These are phyloP conservation scores for Malbranchea zuffiana DNA, from an alignment of 2,329 filamentous ascomycete species.

Conservation along the genomic window DNA sequence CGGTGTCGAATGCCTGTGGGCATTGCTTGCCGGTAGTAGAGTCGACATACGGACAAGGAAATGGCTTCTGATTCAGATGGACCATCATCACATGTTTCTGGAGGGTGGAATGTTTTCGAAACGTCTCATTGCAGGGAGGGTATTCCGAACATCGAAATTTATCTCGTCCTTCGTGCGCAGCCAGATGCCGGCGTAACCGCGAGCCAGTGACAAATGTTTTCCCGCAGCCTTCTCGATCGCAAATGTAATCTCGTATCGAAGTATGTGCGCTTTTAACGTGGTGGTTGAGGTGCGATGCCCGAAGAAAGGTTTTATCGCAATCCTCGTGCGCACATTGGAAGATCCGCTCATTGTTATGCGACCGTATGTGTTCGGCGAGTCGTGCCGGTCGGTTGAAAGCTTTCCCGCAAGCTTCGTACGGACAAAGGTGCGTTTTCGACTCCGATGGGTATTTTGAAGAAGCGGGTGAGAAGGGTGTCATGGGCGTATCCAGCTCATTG, in stretches of 20 bases:
- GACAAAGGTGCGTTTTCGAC: slow-evolving; percentile 67
- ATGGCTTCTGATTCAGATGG: slow-evolving; percentile 63
- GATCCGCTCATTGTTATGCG: slow-evolving; percentile 74
- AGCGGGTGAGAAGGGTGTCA: slow-evolving; percentile 41
- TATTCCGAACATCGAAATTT: slow-evolving; percentile 62
- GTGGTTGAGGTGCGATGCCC: slow-evolving; percentile 74
- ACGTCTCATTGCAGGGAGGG: slow-evolving; percentile 61
- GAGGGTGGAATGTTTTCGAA: slow-evolving; percentile 78
- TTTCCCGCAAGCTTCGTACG: slow-evolving; percentile 63
- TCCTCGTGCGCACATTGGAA: slow-evolving; percentile 58
- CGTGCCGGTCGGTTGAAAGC: slow-evolving; percentile 79
- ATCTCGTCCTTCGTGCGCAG: slow-evolving; percentile 68
- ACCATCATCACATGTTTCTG: slow-evolving; percentile 69
- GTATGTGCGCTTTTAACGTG: slow-evolving; percentile 77
- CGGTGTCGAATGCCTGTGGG: slow-evolving; percentile 59
- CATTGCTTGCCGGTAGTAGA: slow-evolving; percentile 47
- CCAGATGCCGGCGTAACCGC: slow-evolving; percentile 62
- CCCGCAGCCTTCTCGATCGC: slow-evolving; percentile 59
- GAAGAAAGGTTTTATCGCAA: slow-evolving; percentile 76
- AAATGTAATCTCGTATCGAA: slow-evolving; percentile 57
- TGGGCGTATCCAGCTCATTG: slow-evolving; percentile 36
- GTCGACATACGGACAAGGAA: slow-evolving; percentile 54
- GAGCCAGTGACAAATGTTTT: slow-evolving; percentile 76
- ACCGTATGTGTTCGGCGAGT: slow-evolving; percentile 67
- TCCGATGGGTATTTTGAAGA: slow-evolving; percentile 48